Conservation (phyloP, 805 yeast species). For the Sugiyamaella qingdaonensis region DNA sequence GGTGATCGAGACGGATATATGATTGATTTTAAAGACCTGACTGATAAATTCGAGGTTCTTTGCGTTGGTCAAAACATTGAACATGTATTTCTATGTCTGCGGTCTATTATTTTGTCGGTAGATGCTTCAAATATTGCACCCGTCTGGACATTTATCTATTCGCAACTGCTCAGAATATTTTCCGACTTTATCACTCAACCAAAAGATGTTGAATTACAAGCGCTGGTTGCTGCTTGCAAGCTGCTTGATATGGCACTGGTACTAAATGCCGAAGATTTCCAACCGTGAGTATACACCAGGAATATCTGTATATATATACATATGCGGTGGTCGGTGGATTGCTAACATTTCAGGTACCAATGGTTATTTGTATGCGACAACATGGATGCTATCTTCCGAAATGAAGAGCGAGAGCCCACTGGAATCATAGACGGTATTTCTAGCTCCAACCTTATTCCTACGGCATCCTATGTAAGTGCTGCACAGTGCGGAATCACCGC, state of each 20-base stretch:
- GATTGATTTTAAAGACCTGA: constrained; percentile 45
- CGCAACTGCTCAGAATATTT: constrained; percentile 55
- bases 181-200: constrained; percentile 23
- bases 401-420: constrained; percentile 25
- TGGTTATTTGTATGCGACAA: constrained; percentile 83
- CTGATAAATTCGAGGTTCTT: constrained; percentile 43
- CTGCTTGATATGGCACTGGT: constrained; percentile 70
- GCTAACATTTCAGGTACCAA: constrained; percentile 39
- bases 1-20: constrained; percentile 56
- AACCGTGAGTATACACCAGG: constrained; percentile 39
- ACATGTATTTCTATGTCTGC: constrained; percentile 50
- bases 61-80: constrained; percentile 36
- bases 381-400: constrained; percentile 50
- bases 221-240: constrained; percentile 58
- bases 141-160: constrained; percentile 64
- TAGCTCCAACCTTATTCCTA: constrained; percentile 8
- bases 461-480: constrained; percentile 20
- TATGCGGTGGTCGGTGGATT: background rate
- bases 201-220: constrained; percentile 13
- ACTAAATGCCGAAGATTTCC: constrained; percentile 71
- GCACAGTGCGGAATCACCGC: background rate
- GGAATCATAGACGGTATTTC: constrained; percentile 49
- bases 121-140: constrained; percentile 61
- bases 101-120: constrained; percentile 62
- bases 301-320: too few relatives aligned